Conservation (phyloP, 345 rosid species). For the Garcia nutans region DNA sequence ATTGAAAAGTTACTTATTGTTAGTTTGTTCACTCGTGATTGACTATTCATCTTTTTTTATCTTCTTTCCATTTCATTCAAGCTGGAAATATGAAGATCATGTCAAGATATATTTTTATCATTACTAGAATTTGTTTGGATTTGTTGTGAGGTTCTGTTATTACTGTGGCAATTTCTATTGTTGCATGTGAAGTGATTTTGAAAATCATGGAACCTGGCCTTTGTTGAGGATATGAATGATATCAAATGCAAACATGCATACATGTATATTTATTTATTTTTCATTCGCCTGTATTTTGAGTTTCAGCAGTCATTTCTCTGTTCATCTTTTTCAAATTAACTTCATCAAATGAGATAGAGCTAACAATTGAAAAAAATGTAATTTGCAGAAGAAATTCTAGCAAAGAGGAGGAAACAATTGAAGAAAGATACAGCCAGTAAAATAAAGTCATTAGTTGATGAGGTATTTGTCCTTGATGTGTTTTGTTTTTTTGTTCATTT, state of each 20-base stretch:
- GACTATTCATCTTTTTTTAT: slow-evolving; percentile 6
- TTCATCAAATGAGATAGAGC: not conserved
- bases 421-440: slow-evolving; percentile 95
- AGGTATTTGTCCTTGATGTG: slow-evolving; percentile 46
- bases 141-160: not conserved
- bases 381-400: slow-evolving; percentile 83
- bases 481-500: not conserved
- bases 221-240: no score
- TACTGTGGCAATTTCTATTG: not conserved
- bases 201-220: not conserved
- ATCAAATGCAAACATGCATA: no score
- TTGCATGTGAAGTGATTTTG: not conserved
- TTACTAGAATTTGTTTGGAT: not conserved
- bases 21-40: not conserved
- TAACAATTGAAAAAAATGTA: slow-evolving; percentile 23
- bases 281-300: not conserved
- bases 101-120: not conserved
- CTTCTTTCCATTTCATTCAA: not conserved
- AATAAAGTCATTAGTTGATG: slow-evolving; percentile 85
- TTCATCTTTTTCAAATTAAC: not conserved
- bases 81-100: no score
- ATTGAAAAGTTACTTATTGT: no score
- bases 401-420: slow-evolving; percentile 89
- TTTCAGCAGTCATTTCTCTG: not conserved
- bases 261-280: not conserved